Evolutionary conservation across 768 basidiomycete genomes (phyloP).

Genomic region (Trametes maxima): DNA sequence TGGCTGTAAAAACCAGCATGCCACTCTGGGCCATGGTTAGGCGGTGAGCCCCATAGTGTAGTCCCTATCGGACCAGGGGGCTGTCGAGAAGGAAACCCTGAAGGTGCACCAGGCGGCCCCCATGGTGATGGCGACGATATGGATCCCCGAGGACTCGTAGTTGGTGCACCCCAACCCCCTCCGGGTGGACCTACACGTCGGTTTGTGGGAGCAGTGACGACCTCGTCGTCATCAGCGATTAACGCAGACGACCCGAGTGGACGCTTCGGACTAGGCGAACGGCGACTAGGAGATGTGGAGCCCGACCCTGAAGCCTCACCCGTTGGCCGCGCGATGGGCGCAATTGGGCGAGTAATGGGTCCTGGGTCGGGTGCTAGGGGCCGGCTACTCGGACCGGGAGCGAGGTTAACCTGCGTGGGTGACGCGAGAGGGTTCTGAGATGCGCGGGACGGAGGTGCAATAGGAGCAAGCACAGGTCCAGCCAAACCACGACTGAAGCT

Average conservation of each 20-base stretch:
- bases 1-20: slow-evolving; percentile 52
- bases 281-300: slow-evolving; percentile 58
- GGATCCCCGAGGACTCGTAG: slow-evolving; percentile 46
- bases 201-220: slow-evolving; percentile 55
- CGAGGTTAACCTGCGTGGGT: slow-evolving; percentile 39
- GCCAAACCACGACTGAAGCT: slow-evolving; percentile 47
- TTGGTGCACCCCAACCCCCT: slow-evolving; percentile 53
- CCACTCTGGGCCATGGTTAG: slow-evolving; percentile 46
- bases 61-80: slow-evolving; percentile 28
- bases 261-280: slow-evolving; percentile 62
- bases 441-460: slow-evolving; percentile 37
- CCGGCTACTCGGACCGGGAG: slow-evolving; percentile 53
- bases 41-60: slow-evolving; percentile 28
- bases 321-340: slow-evolving; percentile 69
- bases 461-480: slow-evolving; percentile 30
- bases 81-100: slow-evolving; percentile 34
- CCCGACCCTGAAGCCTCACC: slow-evolving; percentile 53
- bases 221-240: slow-evolving; percentile 79
- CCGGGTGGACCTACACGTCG: slow-evolving; percentile 39
- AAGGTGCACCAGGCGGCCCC: slow-evolving; percentile 39
- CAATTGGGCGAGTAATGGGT: slow-evolving; percentile 60
- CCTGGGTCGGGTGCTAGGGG: slow-evolving; percentile 51
- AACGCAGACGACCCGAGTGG: slow-evolving; percentile 77
- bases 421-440: slow-evolving; percentile 40
- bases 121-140: slow-evolving; percentile 52